Evolutionary conservation across 2,329 filamentous ascomycete species (phyloP), one percentile per base, ranked within the genome.

Genomic region (Beauveria medogensis): DNA sequence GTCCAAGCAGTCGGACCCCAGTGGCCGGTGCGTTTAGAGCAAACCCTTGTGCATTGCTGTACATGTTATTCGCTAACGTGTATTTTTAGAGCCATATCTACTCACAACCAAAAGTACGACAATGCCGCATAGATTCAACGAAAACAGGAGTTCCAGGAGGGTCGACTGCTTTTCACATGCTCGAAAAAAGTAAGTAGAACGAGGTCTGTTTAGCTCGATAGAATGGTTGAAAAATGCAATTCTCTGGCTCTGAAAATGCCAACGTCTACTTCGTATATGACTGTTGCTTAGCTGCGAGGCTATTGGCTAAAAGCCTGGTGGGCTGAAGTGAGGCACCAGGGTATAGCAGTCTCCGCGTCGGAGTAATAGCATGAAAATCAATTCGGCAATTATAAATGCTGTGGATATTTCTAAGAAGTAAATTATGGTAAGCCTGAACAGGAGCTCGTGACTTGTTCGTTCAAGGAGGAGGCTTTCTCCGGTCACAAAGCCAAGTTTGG

Each of bases 1-100:
- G 94, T 96, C 91, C 61, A 90, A 96, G 75, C 92, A 97, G 83
- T 90, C 86, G 28, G 94, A 99, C 75, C 94, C 94, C 63, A 96
- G 90, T 76, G 95, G 94, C 80, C 85, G 91, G 89, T 91, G 75
- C 76, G 77, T 41, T 18, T 18, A 37, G 2, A 37, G 12, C 3
- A 24, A 37, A 7, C 4, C 30, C 12, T 9, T 18, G 26, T 34
- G 18, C 6, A 37, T 6, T 37, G 9, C 22, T 48, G 22, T 8
- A 47, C 22, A 46, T 28, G 28, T 20, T 40, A n/a, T 9, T 44
- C 6, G 50, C 65, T 64, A 58, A 62, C 63, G 28, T 34, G 41
- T 37, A 16, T 30, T 50, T 62, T 61, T 69, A 91, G 90, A 75
- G 89, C 90, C 64, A 92, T 94, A 72, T 72, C 86, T 60, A 90